phyloP scores from a whole-genome alignment of 495 filamentous ascomycete species.

The Astrothelium macrocarpum region DNA sequence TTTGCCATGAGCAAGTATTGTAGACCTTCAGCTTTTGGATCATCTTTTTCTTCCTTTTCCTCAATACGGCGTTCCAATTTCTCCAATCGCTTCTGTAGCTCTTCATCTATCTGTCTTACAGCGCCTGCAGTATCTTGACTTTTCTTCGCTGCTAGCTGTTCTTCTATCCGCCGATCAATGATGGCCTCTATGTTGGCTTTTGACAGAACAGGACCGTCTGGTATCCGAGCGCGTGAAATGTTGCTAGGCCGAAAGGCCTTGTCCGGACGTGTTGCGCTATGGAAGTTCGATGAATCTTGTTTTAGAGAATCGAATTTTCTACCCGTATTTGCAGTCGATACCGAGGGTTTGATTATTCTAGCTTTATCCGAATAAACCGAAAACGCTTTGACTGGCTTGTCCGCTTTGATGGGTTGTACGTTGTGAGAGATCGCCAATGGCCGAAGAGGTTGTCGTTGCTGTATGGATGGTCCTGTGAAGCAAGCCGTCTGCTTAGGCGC shows the following conservation, averaged over 20 bases:
- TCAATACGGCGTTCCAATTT: slow-evolving; percentile 77
- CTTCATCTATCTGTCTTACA: slow-evolving; percentile 34
- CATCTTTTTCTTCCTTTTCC: slow-evolving; percentile 46
- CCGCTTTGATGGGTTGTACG: slow-evolving; percentile 43
- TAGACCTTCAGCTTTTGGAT: slow-evolving; percentile 66
- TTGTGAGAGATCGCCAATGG: slow-evolving; percentile 53
- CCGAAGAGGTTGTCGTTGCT: slow-evolving; percentile 61
- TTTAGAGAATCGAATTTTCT: slow-evolving; percentile 13
- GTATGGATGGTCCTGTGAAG: neutral
- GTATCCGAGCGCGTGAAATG: neutral
- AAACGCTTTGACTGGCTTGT: slow-evolving; percentile 76
- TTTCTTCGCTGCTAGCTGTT: slow-evolving; percentile 46
- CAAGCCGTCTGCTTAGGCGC: slow-evolving; percentile 43
- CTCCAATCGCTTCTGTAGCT: slow-evolving; percentile 71
- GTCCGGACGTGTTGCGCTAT: slow-evolving; percentile 16
- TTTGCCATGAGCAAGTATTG: slow-evolving; percentile 83
- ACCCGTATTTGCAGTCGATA: neutral
- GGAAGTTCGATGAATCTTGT: slow-evolving; percentile 8
- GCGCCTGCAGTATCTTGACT: neutral
- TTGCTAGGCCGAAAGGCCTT: slow-evolving; percentile 28
- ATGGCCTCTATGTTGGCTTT: slow-evolving; percentile 65
- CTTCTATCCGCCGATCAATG: slow-evolving; percentile 82
- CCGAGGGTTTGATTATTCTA: slow-evolving; percentile 30
- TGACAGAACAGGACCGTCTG: neutral
- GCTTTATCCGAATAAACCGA: slow-evolving; percentile 68